Evolutionary conservation across 2,329 filamentous ascomycete genomes (phyloP).

Genomic region (Colletotrichum incanum): DNA sequence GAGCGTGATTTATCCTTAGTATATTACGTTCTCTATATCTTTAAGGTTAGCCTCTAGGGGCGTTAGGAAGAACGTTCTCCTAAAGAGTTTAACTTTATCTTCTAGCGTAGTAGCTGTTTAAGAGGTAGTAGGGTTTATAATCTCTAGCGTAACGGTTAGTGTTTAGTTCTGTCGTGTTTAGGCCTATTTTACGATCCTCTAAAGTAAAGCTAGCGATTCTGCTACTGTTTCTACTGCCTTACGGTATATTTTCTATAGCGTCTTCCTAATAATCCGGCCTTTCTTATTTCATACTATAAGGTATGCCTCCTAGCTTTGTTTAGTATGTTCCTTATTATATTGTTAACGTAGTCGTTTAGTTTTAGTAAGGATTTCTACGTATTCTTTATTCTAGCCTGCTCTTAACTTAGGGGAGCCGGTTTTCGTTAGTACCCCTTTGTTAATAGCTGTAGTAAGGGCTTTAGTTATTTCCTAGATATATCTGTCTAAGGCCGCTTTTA

Average conservation of each 20-base stretch:
- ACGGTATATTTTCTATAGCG: neutral
- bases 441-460: neutral
- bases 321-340: neutral
- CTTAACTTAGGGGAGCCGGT: neutral
- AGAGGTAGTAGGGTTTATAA: neutral
- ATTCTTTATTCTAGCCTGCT: neutral
- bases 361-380: neutral
- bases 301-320: constrained; percentile 7
- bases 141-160: neutral
- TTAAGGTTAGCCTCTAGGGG: neutral
- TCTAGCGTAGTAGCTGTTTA: neutral
- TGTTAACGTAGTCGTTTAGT: constrained; percentile 1
- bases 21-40: constrained; percentile 19
- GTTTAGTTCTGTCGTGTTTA: neutral
- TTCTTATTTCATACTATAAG: constrained; percentile 5
- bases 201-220: neutral
- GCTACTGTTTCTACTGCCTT: neutral
- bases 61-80: neutral
- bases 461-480: neutral
- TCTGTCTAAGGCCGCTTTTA: constrained; percentile 9
- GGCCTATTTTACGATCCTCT: constrained; percentile 4
- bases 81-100: constrained; percentile 6
- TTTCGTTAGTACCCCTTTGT: neutral
- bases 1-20: constrained; percentile 1
- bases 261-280: too few relatives aligned